phyloP scores from a whole-genome alignment of 1,284 basidiomycete species.

The Caloboletus firmus region DNA sequence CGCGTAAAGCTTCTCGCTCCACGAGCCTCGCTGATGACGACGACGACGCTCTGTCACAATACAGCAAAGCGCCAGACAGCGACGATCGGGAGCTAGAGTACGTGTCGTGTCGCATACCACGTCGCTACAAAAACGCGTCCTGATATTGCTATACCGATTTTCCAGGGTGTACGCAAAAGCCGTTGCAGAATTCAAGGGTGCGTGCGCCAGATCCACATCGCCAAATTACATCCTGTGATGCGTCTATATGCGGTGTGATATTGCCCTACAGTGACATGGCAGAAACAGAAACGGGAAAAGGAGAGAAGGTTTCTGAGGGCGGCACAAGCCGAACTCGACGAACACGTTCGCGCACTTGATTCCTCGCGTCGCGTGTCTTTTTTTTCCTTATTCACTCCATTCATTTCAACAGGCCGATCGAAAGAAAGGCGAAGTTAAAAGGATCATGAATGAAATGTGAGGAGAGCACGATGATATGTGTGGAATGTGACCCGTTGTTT shows the following conservation, averaged over 20 bases:
- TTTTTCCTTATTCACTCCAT: not conserved
- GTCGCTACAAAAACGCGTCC: not conserved
- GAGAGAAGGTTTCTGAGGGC: conserved; percentile 34
- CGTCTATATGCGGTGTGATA: not conserved
- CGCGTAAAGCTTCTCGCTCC: conserved; percentile 16
- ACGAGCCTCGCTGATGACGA: conserved; percentile 3
- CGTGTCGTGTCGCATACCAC: not conserved
- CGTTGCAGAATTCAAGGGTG: conserved; percentile 35
- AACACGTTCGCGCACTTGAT: conserved; percentile 24
- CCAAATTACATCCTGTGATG: too few species aligned
- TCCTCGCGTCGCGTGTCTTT: not conserved
- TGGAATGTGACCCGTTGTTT: not conserved
- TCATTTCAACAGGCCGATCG: conserved; percentile 16
- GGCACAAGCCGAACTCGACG: conserved; percentile 32
- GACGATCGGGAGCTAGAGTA: conserved; percentile 35
- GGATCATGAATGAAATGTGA: conserved; percentile 30
- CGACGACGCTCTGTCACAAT: conserved; percentile 23
- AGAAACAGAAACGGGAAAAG: conserved; percentile 40
- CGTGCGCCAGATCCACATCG: not conserved
- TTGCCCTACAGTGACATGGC: conserved; percentile 36
- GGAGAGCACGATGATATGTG: conserved; percentile 10
- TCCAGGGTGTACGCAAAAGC: conserved; percentile 32
- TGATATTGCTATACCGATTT: not conserved
- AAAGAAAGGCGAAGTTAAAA: conserved; percentile 21
- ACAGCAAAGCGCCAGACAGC: conserved; percentile 19